A percentile compares a stretch with the other conserved stretches of the same genome.
Evolutionary conservation across 2,329 filamentous ascomycete species (phyloP).

Genomic region (Cercospora brassicicola): DNA sequence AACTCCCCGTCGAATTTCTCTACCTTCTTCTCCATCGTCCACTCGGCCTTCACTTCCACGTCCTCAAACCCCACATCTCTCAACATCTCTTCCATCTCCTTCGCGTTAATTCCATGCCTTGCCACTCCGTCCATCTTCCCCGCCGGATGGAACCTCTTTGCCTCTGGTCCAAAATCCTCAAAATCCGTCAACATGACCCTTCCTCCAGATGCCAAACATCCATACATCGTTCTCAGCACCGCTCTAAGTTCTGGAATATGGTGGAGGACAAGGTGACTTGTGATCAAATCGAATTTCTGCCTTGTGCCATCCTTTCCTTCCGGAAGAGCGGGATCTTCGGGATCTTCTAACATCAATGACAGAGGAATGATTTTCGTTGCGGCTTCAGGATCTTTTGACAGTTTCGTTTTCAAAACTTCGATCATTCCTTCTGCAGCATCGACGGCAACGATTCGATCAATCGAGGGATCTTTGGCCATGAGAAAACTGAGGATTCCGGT

Average conservation of each 20-base stretch:
- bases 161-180: constrained; percentile 31
- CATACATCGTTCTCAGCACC: constrained; percentile 30
- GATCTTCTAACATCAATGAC: constrained; percentile 29
- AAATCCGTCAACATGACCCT: constrained; percentile 33
- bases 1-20: constrained; percentile 36
- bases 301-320: constrained; percentile 11
- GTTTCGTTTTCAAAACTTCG: constrained; percentile 28
- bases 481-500: constrained; percentile 32
- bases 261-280: constrained; percentile 32
- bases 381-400: constrained; percentile 13
- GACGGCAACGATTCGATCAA: constrained; percentile 27
- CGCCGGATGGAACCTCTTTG: constrained; percentile 30
- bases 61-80: constrained; percentile 26
- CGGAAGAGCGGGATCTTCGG: constrained; percentile 27
- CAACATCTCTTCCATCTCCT: constrained; percentile 26
- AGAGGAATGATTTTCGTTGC: constrained; percentile 30
- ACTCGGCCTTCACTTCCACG: constrained; percentile 27
- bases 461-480: constrained; percentile 21
- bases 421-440: constrained; percentile 35
- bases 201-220: constrained; percentile 27
- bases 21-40: constrained; percentile 33
- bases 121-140: constrained; percentile 31
- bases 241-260: constrained; percentile 29
- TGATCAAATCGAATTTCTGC: constrained; percentile 33
- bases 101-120: constrained; percentile 30